Evolutionary conservation across 148 eudicot species (phyloP).

Genomic region (Fagopyrum esculentum): DNA sequence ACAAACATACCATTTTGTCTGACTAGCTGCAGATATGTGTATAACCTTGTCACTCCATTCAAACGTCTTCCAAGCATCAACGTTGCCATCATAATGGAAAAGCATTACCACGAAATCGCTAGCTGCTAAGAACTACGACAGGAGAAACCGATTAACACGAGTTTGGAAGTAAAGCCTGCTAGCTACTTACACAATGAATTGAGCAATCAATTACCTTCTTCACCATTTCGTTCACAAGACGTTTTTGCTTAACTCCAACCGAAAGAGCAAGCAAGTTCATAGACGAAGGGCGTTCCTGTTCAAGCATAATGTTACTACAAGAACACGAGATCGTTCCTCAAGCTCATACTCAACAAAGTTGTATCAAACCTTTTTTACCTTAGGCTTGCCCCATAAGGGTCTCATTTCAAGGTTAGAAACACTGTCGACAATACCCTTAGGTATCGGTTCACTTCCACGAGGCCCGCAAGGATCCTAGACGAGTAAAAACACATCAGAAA

Average conservation of each 20-base stretch:
- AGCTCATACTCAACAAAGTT: not conserved
- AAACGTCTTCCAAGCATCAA: slow-evolving; percentile 71
- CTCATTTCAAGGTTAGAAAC: slow-evolving; percentile 78
- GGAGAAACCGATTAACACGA: not conserved
- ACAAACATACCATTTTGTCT: slow-evolving; percentile 94
- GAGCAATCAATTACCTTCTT: slow-evolving; percentile 9
- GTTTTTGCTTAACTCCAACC: slow-evolving; percentile 73
- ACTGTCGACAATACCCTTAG: slow-evolving; percentile 54
- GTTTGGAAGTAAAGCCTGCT: not conserved
- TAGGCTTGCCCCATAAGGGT: slow-evolving; percentile 77
- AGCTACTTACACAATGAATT: not conserved
- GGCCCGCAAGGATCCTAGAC: slow-evolving; percentile 59
- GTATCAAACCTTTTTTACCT: slow-evolving; percentile 39
- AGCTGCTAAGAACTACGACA: slow-evolving; percentile 61
- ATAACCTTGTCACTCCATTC: slow-evolving; percentile 62
- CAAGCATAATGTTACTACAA: not conserved
- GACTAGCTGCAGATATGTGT: slow-evolving; percentile 72
- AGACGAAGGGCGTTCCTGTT: slow-evolving; percentile 39
- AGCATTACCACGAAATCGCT: slow-evolving; percentile 62
- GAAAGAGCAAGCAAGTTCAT: slow-evolving; percentile 45
- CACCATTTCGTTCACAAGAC: slow-evolving; percentile 54
- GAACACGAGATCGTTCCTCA: not conserved
- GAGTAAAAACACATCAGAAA: slow-evolving; percentile 7
- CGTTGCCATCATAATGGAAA: slow-evolving; percentile 79
- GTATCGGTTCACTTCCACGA: slow-evolving; percentile 71